A percentile compares a stretch with the other conserved stretches of the same genome.
phyloP scores from a whole-genome alignment of 169 alveolate species.

The Plasmodium vivax region DNA sequence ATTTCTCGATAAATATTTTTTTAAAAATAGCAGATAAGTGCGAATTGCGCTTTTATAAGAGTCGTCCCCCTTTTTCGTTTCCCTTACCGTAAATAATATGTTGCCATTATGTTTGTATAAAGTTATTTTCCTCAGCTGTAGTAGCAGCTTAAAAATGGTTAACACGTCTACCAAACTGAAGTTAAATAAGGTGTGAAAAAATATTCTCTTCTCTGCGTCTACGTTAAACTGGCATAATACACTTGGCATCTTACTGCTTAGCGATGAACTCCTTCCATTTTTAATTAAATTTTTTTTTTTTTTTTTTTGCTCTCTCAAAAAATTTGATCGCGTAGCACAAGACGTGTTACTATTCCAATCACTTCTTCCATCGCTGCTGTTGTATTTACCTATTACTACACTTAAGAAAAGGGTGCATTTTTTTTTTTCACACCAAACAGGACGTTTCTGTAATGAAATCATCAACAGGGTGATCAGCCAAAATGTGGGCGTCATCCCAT shows the following conservation, averaged over 20 bases:
- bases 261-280: not conserved
- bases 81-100: constrained; percentile 23
- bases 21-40: constrained; percentile 19
- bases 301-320: not conserved
- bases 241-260: not conserved
- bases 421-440: constrained; percentile 22
- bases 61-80: not conserved
- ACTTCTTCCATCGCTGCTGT: not conserved
- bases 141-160: constrained; percentile 34
- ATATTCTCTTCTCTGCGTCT: constrained; percentile 36
- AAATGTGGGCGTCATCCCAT: constrained; percentile 26
- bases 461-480: constrained; percentile 46
- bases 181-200: constrained; percentile 32
- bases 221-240: constrained; percentile 25
- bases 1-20: constrained; percentile 23
- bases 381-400: not conserved
- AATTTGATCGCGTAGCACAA: not conserved
- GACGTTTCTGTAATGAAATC: constrained; percentile 26
- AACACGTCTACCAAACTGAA: constrained; percentile 21
- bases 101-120: constrained; percentile 33
- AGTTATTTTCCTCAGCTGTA: constrained; percentile 11
- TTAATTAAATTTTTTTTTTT: not conserved
- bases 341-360: not conserved
- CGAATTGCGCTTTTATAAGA: constrained; percentile 15
- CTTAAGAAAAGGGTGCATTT: constrained; percentile 6